phyloP scores from a whole-genome alignment of 495 filamentous ascomycete genomes.

The Xylaria curta region DNA sequence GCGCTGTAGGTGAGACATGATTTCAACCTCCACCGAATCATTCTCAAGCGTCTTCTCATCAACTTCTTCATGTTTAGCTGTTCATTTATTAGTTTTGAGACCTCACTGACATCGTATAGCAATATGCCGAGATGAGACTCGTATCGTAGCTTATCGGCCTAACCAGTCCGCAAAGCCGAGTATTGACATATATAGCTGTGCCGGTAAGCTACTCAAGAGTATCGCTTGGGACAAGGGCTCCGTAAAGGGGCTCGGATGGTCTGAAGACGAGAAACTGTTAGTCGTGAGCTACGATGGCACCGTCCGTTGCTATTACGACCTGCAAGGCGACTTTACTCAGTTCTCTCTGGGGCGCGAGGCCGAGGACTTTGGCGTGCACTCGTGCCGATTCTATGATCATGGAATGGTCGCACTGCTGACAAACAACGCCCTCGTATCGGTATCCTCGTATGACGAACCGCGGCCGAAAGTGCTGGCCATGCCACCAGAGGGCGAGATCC shows the following conservation, averaged over 20 bases:
- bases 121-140: slow-evolving; percentile 85
- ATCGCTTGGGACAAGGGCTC: slow-evolving; percentile 87
- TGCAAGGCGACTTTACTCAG: slow-evolving; percentile 92
- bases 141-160: slow-evolving; percentile 77
- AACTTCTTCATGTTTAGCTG: too few relatives aligned
- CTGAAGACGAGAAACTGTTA: slow-evolving; percentile 91
- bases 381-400: slow-evolving; percentile 87
- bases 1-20: slow-evolving; percentile 78
- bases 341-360: slow-evolving; percentile 93
- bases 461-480: slow-evolving; percentile 81
- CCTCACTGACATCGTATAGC: slow-evolving; percentile 58
- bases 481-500: slow-evolving; percentile 77
- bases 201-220: slow-evolving; percentile 77
- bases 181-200: slow-evolving; percentile 93
- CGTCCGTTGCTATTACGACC: slow-evolving; percentile 88
- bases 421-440: slow-evolving; percentile 86
- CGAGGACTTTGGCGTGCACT: slow-evolving; percentile 83
- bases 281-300: slow-evolving; percentile 89
- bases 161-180: slow-evolving; percentile 75
- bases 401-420: slow-evolving; percentile 92
- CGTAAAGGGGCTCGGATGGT: slow-evolving; percentile 93
- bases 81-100: too few relatives aligned
- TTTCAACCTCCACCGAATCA: too few relatives aligned
- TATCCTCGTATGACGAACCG: slow-evolving; percentile 89
- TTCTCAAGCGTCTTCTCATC: too few relatives aligned